Base-by-base conservation (phyloP, 176 grass and related monocot species). In the Oryza brachyantha region DNA sequence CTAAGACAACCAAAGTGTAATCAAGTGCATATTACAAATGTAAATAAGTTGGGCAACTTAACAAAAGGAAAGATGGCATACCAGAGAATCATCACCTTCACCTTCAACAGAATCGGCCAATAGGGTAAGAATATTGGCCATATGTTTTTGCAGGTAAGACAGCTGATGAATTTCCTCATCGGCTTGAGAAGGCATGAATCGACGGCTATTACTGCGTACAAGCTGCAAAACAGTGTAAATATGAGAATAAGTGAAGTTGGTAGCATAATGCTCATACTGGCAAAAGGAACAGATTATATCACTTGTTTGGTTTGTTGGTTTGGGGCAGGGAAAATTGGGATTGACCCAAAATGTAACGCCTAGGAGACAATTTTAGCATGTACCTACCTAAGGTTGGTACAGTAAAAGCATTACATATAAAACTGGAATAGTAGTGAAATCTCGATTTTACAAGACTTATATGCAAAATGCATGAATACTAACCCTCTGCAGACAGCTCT, bases 161-260 rank as follows among this genome's bases (percentile, higher is more conserved):
- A 99, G 84, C 57, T 99, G 96, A 86, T 95, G 92, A 38, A 89
- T 71, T 86, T 99, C 96, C 90, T 99, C 92, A 42, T 99, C 96
- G 17, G 81, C 61, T 95, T 93, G 92, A 84, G 96, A 99, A 81
- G 96, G 96, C 86, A 92, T 81, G 73, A 89, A 99, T 26, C 90
- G 88, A 58, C 96, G 90, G 69, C 92, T 99, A 79, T 99, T 95
- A 72, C 92, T 99, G n/a, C 96, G 81, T 46, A 99, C 96, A 86
- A 99, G 83, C 96, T 99, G 92, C 70, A 88, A 78, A 77, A 77
- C 14, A 76, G 66, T 21, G 76, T 55, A 68, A 39, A 60, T 8
- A 84, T 13, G 13, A 64, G 13, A 13, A 72, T 73, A 48, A 81
- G 54, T 68, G 28, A 75, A 76, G 32, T 21, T 25, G 13, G 38